Evolutionary conservation across 2,329 filamentous ascomycete species (phyloP), one percentile per base, ranked within the genome.

Genomic region (Corinectria fuckeliana): DNA sequence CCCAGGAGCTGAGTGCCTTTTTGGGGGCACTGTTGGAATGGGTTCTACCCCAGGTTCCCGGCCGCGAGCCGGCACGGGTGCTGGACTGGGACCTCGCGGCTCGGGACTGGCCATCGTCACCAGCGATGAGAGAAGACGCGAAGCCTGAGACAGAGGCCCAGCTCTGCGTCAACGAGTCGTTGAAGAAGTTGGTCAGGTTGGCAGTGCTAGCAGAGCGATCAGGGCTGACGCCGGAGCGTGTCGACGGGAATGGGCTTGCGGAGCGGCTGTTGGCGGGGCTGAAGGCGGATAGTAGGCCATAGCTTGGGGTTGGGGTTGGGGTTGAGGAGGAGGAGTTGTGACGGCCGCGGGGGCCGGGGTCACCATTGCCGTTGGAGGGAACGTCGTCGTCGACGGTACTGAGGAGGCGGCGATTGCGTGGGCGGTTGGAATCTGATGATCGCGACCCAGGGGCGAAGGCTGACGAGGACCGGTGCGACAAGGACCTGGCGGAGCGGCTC

Each of bases 101-200:
- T 18, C 61, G 64, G 11, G 55, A 52, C 16, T 51, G 48, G 34
- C 63, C 68, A 34, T 70, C 65, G n/a, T 70, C 67, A 10, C 68
- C 65, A n/a, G n/a, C n/a, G 4, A 77, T 64, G 16, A 77, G 66
- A 14, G 81, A 81, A 2, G 81, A 77, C 5, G 84, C 82, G 50
- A 87, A 77, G 34, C 81, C 82, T 58, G 85, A 81, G 3, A 87
- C 80, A 5, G 83, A 84, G 3, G 80, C 76, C 84, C 84, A 87
- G 67, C 79, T 81, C 28, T 83, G 79, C 2, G 79, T 74, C 78
- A 82, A 84, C 2, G 83, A 80, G 44, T 82, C 79, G 53, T 81
- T 82, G 9, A 85, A 72, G 45, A 85, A 76, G 60, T 75, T 74
- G 18, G 69, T 65, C 41, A 78, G 49, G 41, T 76, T 75, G 25